These are phyloP conservation scores for Microstegium vimineum DNA, from an alignment of 176 grass and related monocot genomes.

Conservation along the genomic window DNA sequence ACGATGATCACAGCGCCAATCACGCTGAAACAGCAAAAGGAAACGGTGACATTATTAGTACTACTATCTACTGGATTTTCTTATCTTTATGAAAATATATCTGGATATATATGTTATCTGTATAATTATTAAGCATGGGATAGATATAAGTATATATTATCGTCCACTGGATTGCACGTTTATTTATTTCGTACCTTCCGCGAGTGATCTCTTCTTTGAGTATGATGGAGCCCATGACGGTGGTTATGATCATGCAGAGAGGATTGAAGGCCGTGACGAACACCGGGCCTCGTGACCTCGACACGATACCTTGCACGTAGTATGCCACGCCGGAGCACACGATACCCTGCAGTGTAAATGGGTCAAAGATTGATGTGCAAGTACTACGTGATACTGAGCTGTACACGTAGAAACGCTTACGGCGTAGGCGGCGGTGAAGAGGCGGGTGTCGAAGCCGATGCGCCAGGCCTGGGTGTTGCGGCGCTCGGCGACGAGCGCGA, in stretches of 20 bases:
- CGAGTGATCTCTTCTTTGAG: conserved; percentile 75
- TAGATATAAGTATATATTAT: not conserved
- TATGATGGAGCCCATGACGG: conserved; percentile 74
- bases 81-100: not conserved
- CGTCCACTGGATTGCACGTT: not conserved
- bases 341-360: conserved; percentile 35
- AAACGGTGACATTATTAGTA: conserved; percentile 8
- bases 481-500: conserved; percentile 68
- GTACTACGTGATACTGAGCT: not conserved
- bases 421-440: conserved; percentile 76
- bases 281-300: conserved; percentile 72
- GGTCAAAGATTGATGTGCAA: not conserved
- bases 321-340: conserved; percentile 89
- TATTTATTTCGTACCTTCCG: conserved; percentile 49
- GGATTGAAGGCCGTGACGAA: conserved; percentile 97
- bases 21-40: conserved; percentile 40
- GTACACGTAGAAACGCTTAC: conserved; percentile 30
- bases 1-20: conserved; percentile 91
- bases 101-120: not conserved
- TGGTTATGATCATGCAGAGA: conserved; percentile 96
- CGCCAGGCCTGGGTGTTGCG: conserved; percentile 51
- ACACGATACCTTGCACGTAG: conserved; percentile 86
- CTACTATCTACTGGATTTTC: not conserved
- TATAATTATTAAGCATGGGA: too few relatives aligned
- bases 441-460: conserved; percentile 86